Evolutionary conservation across 345 rosid species (phyloP).

Genomic region (Salix dunnii): DNA sequence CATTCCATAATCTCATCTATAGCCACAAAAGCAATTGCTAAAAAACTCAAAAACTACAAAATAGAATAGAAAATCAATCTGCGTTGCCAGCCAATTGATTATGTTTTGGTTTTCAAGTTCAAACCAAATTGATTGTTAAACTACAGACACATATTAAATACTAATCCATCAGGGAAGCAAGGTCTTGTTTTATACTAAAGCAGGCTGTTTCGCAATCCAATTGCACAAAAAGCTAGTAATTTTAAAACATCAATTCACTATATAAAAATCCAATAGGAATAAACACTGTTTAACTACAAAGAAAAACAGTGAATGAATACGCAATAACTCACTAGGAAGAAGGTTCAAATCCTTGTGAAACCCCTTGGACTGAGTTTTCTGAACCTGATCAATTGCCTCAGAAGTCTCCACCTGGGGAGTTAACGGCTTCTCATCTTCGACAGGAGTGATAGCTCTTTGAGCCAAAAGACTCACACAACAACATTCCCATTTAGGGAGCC

Average conservation of each 20-base stretch:
- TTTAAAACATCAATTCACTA: neutral
- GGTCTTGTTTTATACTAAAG: neutral
- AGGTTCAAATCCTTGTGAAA: slow-evolving; percentile 72
- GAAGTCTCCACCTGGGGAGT: slow-evolving; percentile 41
- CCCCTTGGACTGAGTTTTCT: slow-evolving; percentile 25
- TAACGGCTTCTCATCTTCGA: slow-evolving; percentile 56
- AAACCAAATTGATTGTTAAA: neutral
- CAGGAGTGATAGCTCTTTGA: slow-evolving; percentile 49
- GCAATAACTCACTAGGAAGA: slow-evolving; percentile 73
- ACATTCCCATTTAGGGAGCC: slow-evolving; percentile 43
- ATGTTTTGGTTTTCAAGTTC: slow-evolving; percentile 5
- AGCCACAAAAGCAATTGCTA: slow-evolving; percentile 3
- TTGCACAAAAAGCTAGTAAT: neutral
- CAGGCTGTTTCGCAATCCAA: neutral
- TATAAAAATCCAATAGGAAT: slow-evolving; percentile 4
- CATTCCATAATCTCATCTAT: neutral
- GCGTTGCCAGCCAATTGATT: slow-evolving; percentile 15
- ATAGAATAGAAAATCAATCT: neutral
- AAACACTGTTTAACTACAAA: neutral
- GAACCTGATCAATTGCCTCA: slow-evolving; percentile 35
- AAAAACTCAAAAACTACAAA: slow-evolving; percentile 3
- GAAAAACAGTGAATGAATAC: neutral
- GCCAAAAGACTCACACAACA: slow-evolving; percentile 34
- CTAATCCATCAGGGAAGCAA: neutral
- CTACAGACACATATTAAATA: neutral